These are phyloP conservation scores for Rhizopogon vesiculosus DNA, from an alignment of 768 basidiomycete genomes.

Conservation along the genomic window DNA sequence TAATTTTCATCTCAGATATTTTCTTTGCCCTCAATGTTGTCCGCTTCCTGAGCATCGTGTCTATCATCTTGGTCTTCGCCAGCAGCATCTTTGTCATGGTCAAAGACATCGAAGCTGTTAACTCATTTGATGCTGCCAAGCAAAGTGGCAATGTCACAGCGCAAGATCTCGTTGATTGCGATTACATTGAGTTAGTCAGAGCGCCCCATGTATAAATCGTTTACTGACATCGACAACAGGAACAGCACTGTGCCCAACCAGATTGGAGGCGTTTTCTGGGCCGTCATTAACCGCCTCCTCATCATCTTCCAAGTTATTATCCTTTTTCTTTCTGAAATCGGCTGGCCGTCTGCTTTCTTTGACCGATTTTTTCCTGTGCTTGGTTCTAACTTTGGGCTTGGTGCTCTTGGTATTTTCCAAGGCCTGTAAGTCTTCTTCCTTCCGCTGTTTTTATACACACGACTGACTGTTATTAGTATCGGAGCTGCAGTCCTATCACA, in stretches of 20 bases:
- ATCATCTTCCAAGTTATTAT: constrained; percentile 83
- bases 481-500: constrained; percentile 71
- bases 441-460: background rate
- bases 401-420: constrained; percentile 84
- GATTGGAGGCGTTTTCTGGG: constrained; percentile 89
- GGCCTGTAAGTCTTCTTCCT: constrained; percentile 53
- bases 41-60: constrained; percentile 75
- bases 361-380: constrained; percentile 83
- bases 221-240: constrained; percentile 31
- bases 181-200: constrained; percentile 68
- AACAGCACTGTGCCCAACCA: constrained; percentile 86
- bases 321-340: constrained; percentile 77
- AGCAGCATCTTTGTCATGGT: constrained; percentile 74
- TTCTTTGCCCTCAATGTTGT: constrained; percentile 80
- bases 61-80: constrained; percentile 74
- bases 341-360: constrained; percentile 79
- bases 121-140: constrained; percentile 48
- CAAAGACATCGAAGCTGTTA: constrained; percentile 71
- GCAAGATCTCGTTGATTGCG: constrained; percentile 45
- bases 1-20: constrained; percentile 31
- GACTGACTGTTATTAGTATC: constrained; percentile 37
- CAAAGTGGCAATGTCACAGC: constrained; percentile 26
- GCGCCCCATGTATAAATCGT: background rate
- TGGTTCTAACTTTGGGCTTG: constrained; percentile 79
- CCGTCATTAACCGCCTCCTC: constrained; percentile 80